Conservation (phyloP, 192 early-diverging fungal species). For the Obelidium mucronatum region DNA sequence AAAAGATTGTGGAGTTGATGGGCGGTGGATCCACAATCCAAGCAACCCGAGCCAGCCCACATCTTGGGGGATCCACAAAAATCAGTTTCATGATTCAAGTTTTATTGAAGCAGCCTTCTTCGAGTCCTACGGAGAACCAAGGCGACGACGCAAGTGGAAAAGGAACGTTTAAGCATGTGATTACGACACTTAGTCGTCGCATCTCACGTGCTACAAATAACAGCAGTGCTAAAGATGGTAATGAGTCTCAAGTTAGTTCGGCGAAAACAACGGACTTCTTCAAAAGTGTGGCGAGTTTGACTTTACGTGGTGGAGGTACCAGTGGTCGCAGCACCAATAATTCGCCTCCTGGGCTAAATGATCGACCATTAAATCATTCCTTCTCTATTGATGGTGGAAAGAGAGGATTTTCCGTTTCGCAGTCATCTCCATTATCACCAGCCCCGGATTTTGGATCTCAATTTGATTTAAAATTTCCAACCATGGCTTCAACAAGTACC, state of each 20-base stretch:
- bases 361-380: not conserved
- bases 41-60: too few species aligned
- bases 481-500: not conserved
- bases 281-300: not conserved
- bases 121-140: not conserved
- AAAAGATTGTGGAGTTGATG: slow-evolving; percentile 28
- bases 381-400: not conserved
- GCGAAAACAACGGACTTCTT: not conserved
- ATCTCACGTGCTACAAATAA: not conserved
- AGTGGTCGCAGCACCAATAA: not conserved
- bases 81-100: not conserved
- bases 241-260: not conserved
- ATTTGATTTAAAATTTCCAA: not conserved
- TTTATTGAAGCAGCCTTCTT: not conserved
- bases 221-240: not conserved
- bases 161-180: not conserved
- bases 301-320: not conserved
- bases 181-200: not conserved
- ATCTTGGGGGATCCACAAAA: not conserved
- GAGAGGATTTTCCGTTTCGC: not conserved
- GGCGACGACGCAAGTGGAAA: not conserved
- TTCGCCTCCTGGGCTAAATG: not conserved
- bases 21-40: not conserved
- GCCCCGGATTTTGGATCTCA: not conserved
- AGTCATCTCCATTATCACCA: not conserved